Evolutionary conservation across 306 rosid species (phyloP).

Genomic region (Fagus crenata): DNA sequence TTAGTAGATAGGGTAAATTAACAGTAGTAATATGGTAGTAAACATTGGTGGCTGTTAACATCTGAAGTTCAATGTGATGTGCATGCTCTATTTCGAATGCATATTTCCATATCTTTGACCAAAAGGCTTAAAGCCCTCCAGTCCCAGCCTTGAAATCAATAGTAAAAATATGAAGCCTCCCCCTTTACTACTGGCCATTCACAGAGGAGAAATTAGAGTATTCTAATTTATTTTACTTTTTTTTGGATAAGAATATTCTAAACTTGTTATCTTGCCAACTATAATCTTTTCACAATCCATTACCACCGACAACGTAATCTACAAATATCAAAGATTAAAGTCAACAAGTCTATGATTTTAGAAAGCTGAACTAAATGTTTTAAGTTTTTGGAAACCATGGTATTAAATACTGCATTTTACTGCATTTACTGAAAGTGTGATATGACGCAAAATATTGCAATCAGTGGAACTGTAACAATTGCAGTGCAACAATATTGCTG

Average conservation of each 20-base stretch:
- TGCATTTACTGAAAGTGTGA: background rate
- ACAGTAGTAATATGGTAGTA: background rate
- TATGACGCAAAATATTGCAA: background rate
- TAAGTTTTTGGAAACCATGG: background rate
- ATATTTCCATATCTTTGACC: background rate
- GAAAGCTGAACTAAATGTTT: background rate
- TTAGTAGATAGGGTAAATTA: background rate
- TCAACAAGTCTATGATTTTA: conserved; percentile 20
- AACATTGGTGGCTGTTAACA: background rate
- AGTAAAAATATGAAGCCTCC: conserved; percentile 3
- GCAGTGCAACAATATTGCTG: background rate
- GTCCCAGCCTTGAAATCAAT: background rate
- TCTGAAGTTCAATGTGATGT: background rate
- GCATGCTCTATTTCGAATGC: background rate
- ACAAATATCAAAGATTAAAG: background rate
- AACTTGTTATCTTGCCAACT: conserved; percentile 1
- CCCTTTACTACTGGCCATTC: background rate
- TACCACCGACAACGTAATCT: conserved; percentile 27
- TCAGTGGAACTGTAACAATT: background rate
- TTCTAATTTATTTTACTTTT: background rate
- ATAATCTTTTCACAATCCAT: conserved; percentile 25
- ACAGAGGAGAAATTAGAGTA: background rate
- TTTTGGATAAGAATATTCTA: background rate
- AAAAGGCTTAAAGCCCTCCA: background rate
- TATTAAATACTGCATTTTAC: background rate